Base-by-base conservation (phyloP, 2,329 filamentous ascomycete species). In the Talaromyces sp. region DNA sequence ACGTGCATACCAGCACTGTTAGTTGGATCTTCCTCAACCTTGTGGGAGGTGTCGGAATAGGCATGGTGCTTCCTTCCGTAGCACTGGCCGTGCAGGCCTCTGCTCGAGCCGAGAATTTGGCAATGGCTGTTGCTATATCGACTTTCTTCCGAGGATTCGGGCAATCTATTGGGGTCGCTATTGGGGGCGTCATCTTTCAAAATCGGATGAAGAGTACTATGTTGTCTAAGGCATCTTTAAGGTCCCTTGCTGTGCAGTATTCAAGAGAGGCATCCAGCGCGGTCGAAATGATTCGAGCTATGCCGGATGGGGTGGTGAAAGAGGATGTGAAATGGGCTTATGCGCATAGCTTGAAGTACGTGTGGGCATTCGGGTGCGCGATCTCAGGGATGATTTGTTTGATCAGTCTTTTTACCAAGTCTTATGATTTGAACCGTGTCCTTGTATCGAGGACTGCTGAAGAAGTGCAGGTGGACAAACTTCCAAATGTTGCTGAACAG, bases 91-190 rank as follows among this genome's bases (percentile, higher is more conserved):
- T 48, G 7, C 54, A 56, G 27, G 51, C 54, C 4, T 47, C 48
- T 4, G 54, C 51, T 4, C 32, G 44, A 2, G 50, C 39, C 8
- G 40, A 56, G 29, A 47, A 49, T 30, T 39, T 50, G 4, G 50
- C 49, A 13, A 44, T 51, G 22, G 54, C 54, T 10, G 54, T 47
- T 16, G 47, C 54, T 9, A 52, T 54, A 9, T 56, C 53, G 13
- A 53, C 51, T 3, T 56, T 56, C n/a, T 51, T 47, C 32, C 50
- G 51, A 1, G 47, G 50, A 0, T 50, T 56, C 24, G 54, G 54
- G 11, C 51, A 56, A 20, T 44, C 40, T n/a, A 49, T 56, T 27
- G 54, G 54, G 9, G 54, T 56, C 2, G 54, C 51, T 1, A 43
- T 56, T 20, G 54, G 54, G 2, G 46, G 51, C 11, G 51, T 47